A percentile compares a stretch with the other conserved stretches of the same genome.
Evolutionary conservation across 108 stramenopile genomes (phyloP).

Genomic region (Cylindrotheca closterium): DNA sequence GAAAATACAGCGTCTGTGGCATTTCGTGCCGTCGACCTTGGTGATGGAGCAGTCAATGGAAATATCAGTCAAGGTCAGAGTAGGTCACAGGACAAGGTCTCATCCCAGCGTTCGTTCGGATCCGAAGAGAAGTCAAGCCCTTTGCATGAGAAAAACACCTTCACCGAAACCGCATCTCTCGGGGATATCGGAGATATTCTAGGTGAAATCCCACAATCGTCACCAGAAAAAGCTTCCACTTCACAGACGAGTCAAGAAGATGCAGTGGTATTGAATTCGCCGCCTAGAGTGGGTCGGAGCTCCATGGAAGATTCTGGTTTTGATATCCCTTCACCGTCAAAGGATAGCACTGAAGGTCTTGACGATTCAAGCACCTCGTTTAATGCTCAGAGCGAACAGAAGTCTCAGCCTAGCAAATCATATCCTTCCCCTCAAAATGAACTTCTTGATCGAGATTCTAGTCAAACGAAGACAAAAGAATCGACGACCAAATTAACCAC

Average conservation of each 20-base stretch:
- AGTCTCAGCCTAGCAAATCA: background rate
- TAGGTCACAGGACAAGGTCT: background rate
- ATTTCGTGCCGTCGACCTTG: background rate
- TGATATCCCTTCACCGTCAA: too few relatives aligned
- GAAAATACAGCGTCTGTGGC: constrained; percentile 5
- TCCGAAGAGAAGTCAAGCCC: too few relatives aligned
- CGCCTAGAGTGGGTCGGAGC: background rate
- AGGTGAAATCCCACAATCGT: too few relatives aligned
- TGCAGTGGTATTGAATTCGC: background rate
- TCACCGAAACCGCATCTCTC: constrained; percentile 30
- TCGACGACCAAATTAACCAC: constrained; percentile 37
- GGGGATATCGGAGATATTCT: constrained; percentile 20
- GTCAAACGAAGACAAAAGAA: background rate
- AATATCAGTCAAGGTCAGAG: background rate
- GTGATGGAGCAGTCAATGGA: background rate
- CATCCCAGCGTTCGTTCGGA: too few relatives aligned
- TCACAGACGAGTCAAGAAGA: too few relatives aligned
- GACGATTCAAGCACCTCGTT: background rate
- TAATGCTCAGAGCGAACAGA: background rate
- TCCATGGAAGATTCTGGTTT: background rate
- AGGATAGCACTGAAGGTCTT: too few relatives aligned
- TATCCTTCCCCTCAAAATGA: background rate
- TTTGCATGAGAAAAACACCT: too few relatives aligned
- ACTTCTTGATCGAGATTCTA: background rate
- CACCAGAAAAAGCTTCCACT: too few relatives aligned